Evolutionary conservation across 139 green algal genomes (phyloP).

Genomic region (Closterium sp.): DNA sequence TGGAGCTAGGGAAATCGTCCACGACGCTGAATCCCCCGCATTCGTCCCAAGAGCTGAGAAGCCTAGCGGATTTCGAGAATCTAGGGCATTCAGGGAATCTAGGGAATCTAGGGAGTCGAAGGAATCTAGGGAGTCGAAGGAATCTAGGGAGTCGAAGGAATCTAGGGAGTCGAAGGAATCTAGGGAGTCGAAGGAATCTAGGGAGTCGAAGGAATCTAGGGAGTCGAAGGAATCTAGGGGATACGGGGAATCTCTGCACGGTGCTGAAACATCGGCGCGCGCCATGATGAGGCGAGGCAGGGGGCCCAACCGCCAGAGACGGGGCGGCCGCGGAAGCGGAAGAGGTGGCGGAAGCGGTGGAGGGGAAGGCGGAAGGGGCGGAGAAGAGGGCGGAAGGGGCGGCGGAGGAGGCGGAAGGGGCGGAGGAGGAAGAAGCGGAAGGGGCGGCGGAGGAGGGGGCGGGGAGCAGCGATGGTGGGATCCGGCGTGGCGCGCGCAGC

Average conservation of each 20-base stretch:
- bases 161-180: too few relatives aligned
- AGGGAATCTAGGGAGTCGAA: neutral
- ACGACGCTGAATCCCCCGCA: neutral
- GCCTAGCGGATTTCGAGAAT: too few relatives aligned
- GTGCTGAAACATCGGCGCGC: neutral
- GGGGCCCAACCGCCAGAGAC: neutral
- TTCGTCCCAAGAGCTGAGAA: neutral
- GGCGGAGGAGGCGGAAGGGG: neutral
- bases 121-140: too few relatives aligned
- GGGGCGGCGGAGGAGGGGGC: neutral
- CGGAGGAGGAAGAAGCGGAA: neutral
- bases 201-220: neutral
- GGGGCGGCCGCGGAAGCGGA: neutral
- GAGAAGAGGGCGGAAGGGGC: neutral
- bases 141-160: neutral
- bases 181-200: neutral
- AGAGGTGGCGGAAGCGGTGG: neutral
- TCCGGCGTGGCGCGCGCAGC: neutral
- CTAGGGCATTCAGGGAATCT: too few relatives aligned
- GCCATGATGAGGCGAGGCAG: neutral
- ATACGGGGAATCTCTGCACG: neutral
- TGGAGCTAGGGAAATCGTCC: too few relatives aligned
- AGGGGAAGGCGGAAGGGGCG: slow-evolving; percentile 4
- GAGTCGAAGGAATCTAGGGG: too few relatives aligned
- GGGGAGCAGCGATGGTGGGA: slow-evolving; percentile 11